Evolutionary conservation across 2,329 filamentous ascomycete species (phyloP), one percentile per base, ranked within the genome.

Genomic region (Laburnicola sp.): DNA sequence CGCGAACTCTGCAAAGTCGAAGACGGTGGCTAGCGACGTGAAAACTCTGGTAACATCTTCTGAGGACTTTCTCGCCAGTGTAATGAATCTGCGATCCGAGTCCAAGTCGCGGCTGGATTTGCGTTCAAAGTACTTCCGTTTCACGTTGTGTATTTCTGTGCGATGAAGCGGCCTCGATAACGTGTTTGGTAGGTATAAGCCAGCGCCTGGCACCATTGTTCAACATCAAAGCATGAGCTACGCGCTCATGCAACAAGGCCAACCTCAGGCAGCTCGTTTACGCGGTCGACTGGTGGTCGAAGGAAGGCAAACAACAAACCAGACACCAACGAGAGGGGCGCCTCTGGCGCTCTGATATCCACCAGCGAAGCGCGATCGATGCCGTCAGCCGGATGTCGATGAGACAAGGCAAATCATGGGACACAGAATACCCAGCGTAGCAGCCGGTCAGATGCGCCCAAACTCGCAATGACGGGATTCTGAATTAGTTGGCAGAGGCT

Each of bases 1-100:
- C 11, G 57, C 58, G 50, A 63, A 70, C 10, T 70, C 60, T 16
- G 60, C 62, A 38, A 69, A 68, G 39, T 58, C 54, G 38, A 66
- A 69, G 1, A 63, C 58, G 6, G 60, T 69, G 1, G 58, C 45
- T 4, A 69, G 55, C 3, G 62, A 64, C 5, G 60, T 42, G 28
- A 63, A 61, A 10, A 42, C 42, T 28, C 39, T 48, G 25, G 36
- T 46, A 23, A 57, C 37, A n/a, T 59, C 53, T 32, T 57, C 53
- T 16, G 49, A 48, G 3, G 54, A 53, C 1, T 42, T 38, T 11
- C 39, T 44, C 1, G 53, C 51, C 3, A 47, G 26, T 4, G 45
- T 31, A 6, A 37, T 48, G 16, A 56, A 56, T 26, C 40, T 48
- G 9, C 48, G 53, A 9, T 58, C 56, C 2, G 49, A 50, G 27